These are phyloP conservation scores for Trematosphaeria pertusa DNA, from an alignment of 2,329 filamentous ascomycete species.

Conservation along the genomic window DNA sequence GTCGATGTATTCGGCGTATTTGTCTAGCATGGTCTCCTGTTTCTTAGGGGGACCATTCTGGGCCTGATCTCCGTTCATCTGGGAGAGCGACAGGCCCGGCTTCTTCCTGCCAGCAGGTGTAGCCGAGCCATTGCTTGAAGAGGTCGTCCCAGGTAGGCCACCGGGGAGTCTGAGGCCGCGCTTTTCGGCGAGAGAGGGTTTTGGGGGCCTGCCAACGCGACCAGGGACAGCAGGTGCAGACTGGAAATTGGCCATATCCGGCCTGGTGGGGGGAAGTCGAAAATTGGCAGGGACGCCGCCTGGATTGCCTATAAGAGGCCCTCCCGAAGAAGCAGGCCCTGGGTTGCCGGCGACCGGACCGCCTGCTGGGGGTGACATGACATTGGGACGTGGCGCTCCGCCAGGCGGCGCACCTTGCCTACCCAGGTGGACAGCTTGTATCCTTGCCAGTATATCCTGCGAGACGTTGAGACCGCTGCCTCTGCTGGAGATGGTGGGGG, in stretches of 20 bases:
- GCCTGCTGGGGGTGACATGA: constrained; percentile 30
- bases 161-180: constrained; percentile 69
- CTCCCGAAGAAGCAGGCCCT: constrained; percentile 33
- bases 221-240: constrained; percentile 58
- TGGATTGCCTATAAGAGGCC: constrained; percentile 32
- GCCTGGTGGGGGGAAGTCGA: constrained; percentile 51
- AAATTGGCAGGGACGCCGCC: constrained; percentile 54
- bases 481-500: constrained; percentile 53
- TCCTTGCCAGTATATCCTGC: constrained; percentile 71
- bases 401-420: constrained; percentile 63
- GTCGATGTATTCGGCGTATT: constrained; percentile 84
- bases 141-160: constrained; percentile 53
- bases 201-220: constrained; percentile 55
- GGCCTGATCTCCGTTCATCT: constrained; percentile 49
- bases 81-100: constrained; percentile 53
- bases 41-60: constrained; percentile 37
- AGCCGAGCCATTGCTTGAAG: constrained; percentile 49
- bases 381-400: constrained; percentile 34
- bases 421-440: constrained; percentile 73
- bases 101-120: constrained; percentile 47
- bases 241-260: constrained; percentile 50
- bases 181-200: constrained; percentile 71
- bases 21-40: constrained; percentile 62
- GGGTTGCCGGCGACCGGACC: constrained; percentile 19
- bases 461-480: constrained; percentile 60